Percentiles rank a stretch among this genome's conserved stretches.
Conservation (phyloP, 2,329 filamentous ascomycete genomes). For the Penicillium sp. region DNA sequence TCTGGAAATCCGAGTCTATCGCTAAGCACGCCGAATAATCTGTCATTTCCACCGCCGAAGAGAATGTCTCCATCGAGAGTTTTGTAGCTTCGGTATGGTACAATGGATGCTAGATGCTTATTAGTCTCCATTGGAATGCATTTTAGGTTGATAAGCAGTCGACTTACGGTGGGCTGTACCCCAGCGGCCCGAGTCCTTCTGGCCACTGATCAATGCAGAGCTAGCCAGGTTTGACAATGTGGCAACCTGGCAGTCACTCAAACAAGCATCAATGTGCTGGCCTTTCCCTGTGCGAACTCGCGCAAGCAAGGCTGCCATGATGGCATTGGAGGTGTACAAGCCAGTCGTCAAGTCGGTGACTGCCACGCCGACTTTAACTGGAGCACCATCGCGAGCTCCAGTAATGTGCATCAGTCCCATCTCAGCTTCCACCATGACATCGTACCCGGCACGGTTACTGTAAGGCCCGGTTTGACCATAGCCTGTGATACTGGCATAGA, state of each 20-base stretch:
- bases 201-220: constrained; percentile 81
- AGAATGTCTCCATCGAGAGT: constrained; percentile 64
- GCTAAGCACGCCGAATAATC: constrained; percentile 61
- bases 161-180: constrained; percentile 85
- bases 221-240: constrained; percentile 95
- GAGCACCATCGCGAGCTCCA: constrained; percentile 79
- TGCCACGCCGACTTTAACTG: constrained; percentile 95
- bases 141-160: background rate
- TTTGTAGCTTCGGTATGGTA: constrained; percentile 84
- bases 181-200: constrained; percentile 88
- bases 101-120: constrained; percentile 73
- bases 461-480: constrained; percentile 96
- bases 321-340: constrained; percentile 89
- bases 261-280: constrained; percentile 86
- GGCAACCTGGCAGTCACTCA: constrained; percentile 94
- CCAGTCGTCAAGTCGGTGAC: constrained; percentile 96
- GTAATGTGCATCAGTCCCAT: constrained; percentile 99
- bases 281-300: constrained; percentile 73
- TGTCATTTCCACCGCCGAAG: constrained; percentile 64
- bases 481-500: constrained; percentile 95
- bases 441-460: constrained; percentile 83
- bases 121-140: constrained; percentile 26
- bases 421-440: constrained; percentile 99
- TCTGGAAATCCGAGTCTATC: constrained; percentile 58
- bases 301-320: constrained; percentile 88